Percentiles rank a stretch among this genome's conserved stretches.
phyloP scores from a whole-genome alignment of 78 protist species.

The Dictyostelium intermedium region DNA sequence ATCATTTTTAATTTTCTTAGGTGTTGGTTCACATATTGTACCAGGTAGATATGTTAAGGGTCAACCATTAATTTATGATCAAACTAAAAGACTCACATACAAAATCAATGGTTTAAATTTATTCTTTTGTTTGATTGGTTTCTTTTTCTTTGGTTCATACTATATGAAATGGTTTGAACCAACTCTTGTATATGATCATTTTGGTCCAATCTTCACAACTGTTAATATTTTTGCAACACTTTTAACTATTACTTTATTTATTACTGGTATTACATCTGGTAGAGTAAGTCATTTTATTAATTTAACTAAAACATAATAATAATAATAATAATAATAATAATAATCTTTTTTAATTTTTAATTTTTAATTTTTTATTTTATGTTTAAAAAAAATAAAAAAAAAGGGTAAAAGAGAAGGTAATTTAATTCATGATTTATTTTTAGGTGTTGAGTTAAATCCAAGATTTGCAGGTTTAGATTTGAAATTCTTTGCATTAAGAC shows the following conservation, averaged over 20 bases:
- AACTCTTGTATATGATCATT: conserved; percentile 23
- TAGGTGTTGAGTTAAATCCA: conserved; percentile 33
- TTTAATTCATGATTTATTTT: conserved; percentile 20
- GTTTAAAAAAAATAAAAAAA: too few species aligned
- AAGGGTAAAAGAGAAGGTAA: conserved; percentile 17
- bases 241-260: not conserved
- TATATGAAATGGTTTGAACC: conserved; percentile 21
- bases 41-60: conserved; percentile 20
- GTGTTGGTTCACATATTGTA: conserved; percentile 15
- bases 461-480: conserved; percentile 17
- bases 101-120: conserved; percentile 1
- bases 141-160: conserved; percentile 10
- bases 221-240: conserved; percentile 3
- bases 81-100: not conserved
- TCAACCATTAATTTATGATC: conserved; percentile 25
- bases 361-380: too few species aligned
- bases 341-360: too few species aligned
- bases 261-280: conserved; percentile 21
- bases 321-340: too few species aligned
- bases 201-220: conserved; percentile 28
- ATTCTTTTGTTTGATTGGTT: conserved; percentile 2
- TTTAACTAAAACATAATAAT: too few species aligned
- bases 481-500: conserved; percentile 23
- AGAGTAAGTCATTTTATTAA: not conserved
- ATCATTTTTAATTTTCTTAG: not conserved